Percentiles rank a stretch among this genome's conserved stretches.
phyloP scores from a whole-genome alignment of 768 basidiomycete genomes.

The Polyporus arcularius region DNA sequence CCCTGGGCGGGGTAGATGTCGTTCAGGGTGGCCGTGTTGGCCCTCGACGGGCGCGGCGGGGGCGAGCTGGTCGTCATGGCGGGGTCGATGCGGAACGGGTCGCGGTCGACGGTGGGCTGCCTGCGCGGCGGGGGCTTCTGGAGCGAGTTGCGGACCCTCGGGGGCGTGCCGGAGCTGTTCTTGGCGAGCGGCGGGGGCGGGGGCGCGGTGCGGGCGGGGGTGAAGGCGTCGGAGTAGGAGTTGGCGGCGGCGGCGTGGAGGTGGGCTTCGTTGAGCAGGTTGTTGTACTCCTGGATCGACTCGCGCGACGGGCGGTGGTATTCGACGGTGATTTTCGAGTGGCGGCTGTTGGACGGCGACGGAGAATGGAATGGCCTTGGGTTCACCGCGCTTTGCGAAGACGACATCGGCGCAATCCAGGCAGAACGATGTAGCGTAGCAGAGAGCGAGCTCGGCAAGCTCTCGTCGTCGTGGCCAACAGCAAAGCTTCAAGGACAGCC shows the following conservation, averaged over 20 bases:
- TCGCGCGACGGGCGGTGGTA: conserved; percentile 75
- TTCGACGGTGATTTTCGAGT: conserved; percentile 67
- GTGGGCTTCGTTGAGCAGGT: conserved; percentile 64
- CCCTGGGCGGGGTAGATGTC: conserved; percentile 62
- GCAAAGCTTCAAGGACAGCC: not conserved
- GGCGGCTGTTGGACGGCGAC: conserved; percentile 35
- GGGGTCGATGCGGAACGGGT: conserved; percentile 51
- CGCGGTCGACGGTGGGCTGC: conserved; percentile 48
- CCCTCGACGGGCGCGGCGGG: conserved; percentile 79
- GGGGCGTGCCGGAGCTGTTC: conserved; percentile 34
- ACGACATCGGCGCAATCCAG: conserved; percentile 23
- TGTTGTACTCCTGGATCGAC: conserved; percentile 77
- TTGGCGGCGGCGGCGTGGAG: conserved; percentile 55
- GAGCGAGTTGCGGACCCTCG: conserved; percentile 51
- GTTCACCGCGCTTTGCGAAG: conserved; percentile 49
- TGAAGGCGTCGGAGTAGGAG: conserved; percentile 39
- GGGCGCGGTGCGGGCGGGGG: conserved; percentile 49
- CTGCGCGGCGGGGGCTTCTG: conserved; percentile 63
- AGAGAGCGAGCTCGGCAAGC: not conserved
- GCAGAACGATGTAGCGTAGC: conserved; percentile 1
- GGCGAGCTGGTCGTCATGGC: conserved; percentile 48
- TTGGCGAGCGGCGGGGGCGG: conserved; percentile 41
- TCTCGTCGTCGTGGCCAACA: conserved; percentile 15
- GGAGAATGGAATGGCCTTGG: conserved; percentile 42
- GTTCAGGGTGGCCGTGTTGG: conserved; percentile 79